These are phyloP conservation scores for Russula earlei DNA, from an alignment of 768 basidiomycete genomes.

Conservation along the genomic window DNA sequence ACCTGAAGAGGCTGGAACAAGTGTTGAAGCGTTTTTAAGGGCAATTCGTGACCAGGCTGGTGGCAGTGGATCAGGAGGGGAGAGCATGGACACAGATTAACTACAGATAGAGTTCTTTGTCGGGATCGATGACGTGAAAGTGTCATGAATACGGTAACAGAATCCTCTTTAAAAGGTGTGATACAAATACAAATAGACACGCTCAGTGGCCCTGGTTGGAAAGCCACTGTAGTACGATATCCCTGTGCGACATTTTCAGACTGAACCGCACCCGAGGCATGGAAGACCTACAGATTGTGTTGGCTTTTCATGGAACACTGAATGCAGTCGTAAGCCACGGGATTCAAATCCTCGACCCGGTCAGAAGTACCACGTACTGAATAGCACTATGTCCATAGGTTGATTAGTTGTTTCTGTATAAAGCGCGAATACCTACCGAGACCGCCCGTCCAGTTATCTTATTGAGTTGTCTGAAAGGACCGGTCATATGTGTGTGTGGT, in stretches of 20 bases:
- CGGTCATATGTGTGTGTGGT: not conserved
- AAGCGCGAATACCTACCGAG: constrained; percentile 48
- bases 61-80: constrained; percentile 35
- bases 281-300: constrained; percentile 67
- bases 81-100: constrained; percentile 77
- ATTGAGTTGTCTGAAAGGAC: constrained; percentile 50
- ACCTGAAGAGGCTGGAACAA: constrained; percentile 74
- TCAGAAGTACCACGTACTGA: constrained; percentile 37
- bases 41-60: constrained; percentile 72
- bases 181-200: not conserved
- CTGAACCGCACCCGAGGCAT: not conserved
- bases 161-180: not conserved
- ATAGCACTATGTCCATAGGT: constrained; percentile 47
- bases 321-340: not conserved
- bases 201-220: constrained; percentile 59
- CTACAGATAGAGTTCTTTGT: constrained; percentile 4
- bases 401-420: not conserved
- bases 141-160: not conserved
- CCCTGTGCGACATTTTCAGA: constrained; percentile 33
- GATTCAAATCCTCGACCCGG: not conserved
- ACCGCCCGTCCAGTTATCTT: constrained; percentile 74
- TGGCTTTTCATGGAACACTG: constrained; percentile 96
- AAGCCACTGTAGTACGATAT: constrained; percentile 86
- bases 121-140: constrained; percentile 4
- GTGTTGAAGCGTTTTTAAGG: constrained; percentile 69